Base-by-base conservation (phyloP, 169 alveolate genomes). In the Eimeria brunetti region DNA sequence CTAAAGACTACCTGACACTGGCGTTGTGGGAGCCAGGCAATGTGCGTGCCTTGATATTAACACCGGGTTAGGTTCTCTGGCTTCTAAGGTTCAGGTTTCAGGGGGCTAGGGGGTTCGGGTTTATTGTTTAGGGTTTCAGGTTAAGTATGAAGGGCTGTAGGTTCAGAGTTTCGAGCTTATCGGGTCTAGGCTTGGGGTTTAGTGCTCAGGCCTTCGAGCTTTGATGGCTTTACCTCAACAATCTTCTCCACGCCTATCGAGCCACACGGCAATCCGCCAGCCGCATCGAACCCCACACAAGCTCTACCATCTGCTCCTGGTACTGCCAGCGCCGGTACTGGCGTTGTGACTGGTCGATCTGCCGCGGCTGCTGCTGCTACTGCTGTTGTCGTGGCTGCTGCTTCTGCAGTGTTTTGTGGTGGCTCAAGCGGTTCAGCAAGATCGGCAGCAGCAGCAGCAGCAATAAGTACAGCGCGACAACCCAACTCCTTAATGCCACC, bases 231-330 rank as follows among this genome's bases (percentile, higher is more conserved):
- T 36, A 93, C 97, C 84, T 95, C 97, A 11, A 91, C 96, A 9
- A 95, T 86, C 88, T 95, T 95, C 58, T 96, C 97, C 9, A 95
- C 58, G 36, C 97, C 97, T 96, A 95, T 95, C 73, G 89, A 85
- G 80, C 91, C 97, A 64, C 95, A 91, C 20, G 91, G 95, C 86
- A 95, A 41, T 16, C 97, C 97, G 8, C 97, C 97, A 14, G 86
- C 81, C n/a, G 78, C 96, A 6, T 78, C 95, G 56, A 80, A 80
- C 16, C 78, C 36, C 36, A 76, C 30, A 36, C 44, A 30, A 33
- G 64, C 94, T 24, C 51, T 75, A 24, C 46, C n/a, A 30, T 67
- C 88, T 30, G 49, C 75, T 24, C 44, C 80, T 33, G 69, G 64
- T 56, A 20, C 89, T 30, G 56, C 86, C n/a, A 85, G 6, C 38